Percentiles rank a stretch among this genome's conserved stretches.
phyloP scores from a whole-genome alignment of 306 rosid species.

The Ammopiptanthus mongolicus region DNA sequence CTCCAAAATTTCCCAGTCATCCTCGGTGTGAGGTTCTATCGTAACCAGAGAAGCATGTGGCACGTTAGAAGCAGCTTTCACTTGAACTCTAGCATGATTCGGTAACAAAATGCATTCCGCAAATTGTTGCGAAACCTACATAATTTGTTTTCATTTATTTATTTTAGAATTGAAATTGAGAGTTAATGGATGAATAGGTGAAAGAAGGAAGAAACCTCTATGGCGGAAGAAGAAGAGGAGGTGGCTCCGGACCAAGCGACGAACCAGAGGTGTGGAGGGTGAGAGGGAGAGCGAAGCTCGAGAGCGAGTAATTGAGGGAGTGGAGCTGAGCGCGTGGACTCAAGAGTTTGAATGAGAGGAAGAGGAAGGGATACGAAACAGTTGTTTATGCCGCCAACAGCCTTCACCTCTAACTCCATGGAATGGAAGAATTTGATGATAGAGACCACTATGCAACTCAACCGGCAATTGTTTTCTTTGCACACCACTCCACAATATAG shows the following conservation, averaged over 20 bases:
- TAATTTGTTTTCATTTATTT: neutral
- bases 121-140: constrained; percentile 65
- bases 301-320: constrained; percentile 59
- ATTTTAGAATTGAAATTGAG: neutral
- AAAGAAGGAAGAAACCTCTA: constrained; percentile 39
- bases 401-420: constrained; percentile 62
- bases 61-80: constrained; percentile 55
- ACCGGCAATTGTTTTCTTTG: neutral
- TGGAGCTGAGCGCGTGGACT: constrained; percentile 37
- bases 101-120: constrained; percentile 77
- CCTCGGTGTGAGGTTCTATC: constrained; percentile 72
- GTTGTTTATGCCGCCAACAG: constrained; percentile 51
- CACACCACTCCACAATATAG: too few relatives aligned
- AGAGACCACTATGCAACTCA: neutral
- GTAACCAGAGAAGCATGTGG: constrained; percentile 62
- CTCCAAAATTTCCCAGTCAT: constrained; percentile 96
- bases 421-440: neutral
- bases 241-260: constrained; percentile 96
- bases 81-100: constrained; percentile 49
- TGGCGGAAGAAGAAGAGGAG: constrained; percentile 57
- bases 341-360: constrained; percentile 62
- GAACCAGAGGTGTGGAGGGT: constrained; percentile 38
- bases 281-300: constrained; percentile 57
- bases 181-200: neutral
- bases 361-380: constrained; percentile 82